Evolutionary conservation across 1,139 yeast genomes (phyloP).

Genomic region (Geotrichum aggregatum): DNA sequence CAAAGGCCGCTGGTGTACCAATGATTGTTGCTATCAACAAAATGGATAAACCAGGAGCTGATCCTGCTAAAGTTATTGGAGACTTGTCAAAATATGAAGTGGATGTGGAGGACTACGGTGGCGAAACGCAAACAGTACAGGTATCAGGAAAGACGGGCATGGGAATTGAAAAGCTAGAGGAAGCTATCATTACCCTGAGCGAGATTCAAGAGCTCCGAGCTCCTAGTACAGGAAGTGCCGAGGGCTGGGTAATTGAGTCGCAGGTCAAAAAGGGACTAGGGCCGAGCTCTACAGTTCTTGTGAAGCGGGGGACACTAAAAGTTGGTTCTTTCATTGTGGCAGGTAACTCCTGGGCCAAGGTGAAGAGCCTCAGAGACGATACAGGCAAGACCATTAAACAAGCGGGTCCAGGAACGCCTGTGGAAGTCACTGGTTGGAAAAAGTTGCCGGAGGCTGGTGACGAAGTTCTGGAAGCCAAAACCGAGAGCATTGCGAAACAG

Average conservation of each 20-base stretch:
- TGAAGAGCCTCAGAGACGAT: conserved; percentile 77
- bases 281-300: conserved; percentile 76
- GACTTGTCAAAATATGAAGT: conserved; percentile 76
- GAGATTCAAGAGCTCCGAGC: conserved; percentile 79
- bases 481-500: conserved; percentile 70
- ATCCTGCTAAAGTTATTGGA: conserved; percentile 66
- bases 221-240: conserved; percentile 51
- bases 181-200: conserved; percentile 78
- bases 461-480: conserved; percentile 67
- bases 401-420: conserved; percentile 89
- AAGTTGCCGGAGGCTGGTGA: conserved; percentile 92
- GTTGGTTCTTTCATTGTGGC: conserved; percentile 73
- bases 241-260: conserved; percentile 90
- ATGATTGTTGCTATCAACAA: conserved; percentile 89
- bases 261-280: conserved; percentile 82
- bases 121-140: conserved; percentile 84
- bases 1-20: conserved; percentile 77
- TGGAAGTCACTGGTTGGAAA: conserved; percentile 92
- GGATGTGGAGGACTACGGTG: conserved; percentile 90
- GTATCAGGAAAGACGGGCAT: conserved; percentile 84
- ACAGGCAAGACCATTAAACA: conserved; percentile 55
- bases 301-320: conserved; percentile 71
- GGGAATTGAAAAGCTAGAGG: conserved; percentile 85
- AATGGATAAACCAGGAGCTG: conserved; percentile 75
- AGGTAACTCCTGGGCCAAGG: conserved; percentile 82